Percentiles rank a stretch among this genome's conserved stretches.
phyloP scores from a whole-genome alignment of 2,329 filamentous ascomycete genomes.

The Alternaria consortialis region DNA sequence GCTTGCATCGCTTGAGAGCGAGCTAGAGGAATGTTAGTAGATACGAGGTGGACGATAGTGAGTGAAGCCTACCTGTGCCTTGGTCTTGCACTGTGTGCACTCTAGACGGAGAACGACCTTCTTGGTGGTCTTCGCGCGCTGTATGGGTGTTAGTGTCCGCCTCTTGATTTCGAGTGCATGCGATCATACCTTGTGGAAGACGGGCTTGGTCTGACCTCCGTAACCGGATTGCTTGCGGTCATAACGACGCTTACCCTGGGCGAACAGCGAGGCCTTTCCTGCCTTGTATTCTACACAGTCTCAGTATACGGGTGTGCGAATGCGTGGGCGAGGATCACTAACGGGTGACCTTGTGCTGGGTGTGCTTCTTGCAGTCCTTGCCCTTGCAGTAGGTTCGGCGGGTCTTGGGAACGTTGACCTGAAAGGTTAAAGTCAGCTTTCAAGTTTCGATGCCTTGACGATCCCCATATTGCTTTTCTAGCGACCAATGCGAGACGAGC shows the following conservation, averaged over 20 bases:
- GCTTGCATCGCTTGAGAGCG: slow-evolving; percentile 99
- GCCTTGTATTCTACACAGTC: slow-evolving; percentile 79
- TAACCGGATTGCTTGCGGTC: slow-evolving; percentile 92
- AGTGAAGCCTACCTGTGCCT: slow-evolving; percentile 40
- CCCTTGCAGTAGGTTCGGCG: slow-evolving; percentile 98
- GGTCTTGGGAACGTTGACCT: slow-evolving; percentile 99
- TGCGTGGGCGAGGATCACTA: slow-evolving; percentile 26
- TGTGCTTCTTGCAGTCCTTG: slow-evolving; percentile 78
- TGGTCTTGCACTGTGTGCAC: slow-evolving; percentile 87
- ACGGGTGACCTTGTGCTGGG: slow-evolving; percentile 50
- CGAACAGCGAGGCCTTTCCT: slow-evolving; percentile 94
- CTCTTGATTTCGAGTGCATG: background rate
- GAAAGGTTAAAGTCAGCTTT: slow-evolving; percentile 30
- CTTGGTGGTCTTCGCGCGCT: slow-evolving; percentile 99
- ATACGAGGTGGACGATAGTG: background rate
- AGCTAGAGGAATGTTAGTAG: slow-evolving; percentile 73
- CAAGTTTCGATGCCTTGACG: slow-evolving; percentile 3
- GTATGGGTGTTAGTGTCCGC: slow-evolving; percentile 24
- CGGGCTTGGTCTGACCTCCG: slow-evolving; percentile 99
- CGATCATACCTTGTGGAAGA: slow-evolving; percentile 80
- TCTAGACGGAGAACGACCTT: slow-evolving; percentile 99
- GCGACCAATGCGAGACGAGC: slow-evolving; percentile 15
- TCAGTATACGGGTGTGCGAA: slow-evolving; percentile 34
- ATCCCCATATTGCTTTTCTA: background rate
- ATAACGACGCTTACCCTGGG: slow-evolving; percentile 99